phyloP scores from a whole-genome alignment of 208 protist species.

The Crithidia thermophila region DNA sequence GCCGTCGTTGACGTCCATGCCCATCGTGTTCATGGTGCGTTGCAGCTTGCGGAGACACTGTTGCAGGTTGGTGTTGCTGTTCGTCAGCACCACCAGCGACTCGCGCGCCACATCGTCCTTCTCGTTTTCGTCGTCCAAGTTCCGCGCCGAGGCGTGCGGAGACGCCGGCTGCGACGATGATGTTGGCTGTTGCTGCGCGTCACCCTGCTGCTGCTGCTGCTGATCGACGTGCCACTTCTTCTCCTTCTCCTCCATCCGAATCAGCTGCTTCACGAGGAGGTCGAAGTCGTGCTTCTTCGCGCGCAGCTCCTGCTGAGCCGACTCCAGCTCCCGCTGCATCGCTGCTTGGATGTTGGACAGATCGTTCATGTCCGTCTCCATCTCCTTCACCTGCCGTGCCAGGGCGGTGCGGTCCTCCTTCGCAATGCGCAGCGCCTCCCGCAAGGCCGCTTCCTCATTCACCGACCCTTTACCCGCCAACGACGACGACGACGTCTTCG shows the following conservation, averaged over 20 bases:
- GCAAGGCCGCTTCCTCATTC: conserved; percentile 21
- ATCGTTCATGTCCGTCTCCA: conserved; percentile 73
- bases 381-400: conserved; percentile 45
- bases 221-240: conserved; percentile 23
- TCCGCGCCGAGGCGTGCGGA: not conserved
- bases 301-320: conserved; percentile 50
- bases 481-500: not conserved
- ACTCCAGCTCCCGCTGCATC: conserved; percentile 50
- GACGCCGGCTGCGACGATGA: not conserved
- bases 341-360: conserved; percentile 58
- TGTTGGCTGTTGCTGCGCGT: no score
- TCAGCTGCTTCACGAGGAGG: conserved; percentile 48
- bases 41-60: conserved; percentile 33
- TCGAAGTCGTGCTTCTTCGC: conserved; percentile 65
- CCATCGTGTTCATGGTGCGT: conserved; percentile 5
- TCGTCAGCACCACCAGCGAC: conserved; percentile 27
- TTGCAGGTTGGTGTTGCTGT: conserved; percentile 29
- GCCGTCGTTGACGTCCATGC: conserved; percentile 2
- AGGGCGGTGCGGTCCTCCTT: conserved; percentile 34
- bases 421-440: conserved; percentile 29
- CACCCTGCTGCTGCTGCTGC: not conserved
- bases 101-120: conserved; percentile 22
- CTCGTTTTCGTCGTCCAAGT: conserved; percentile 3
- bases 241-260: conserved; percentile 53
- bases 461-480: not conserved